Evolutionary conservation across 2,329 filamentous ascomycete species (phyloP), one percentile per base, ranked within the genome.

Genomic region (Lachnellula subtilissima): DNA sequence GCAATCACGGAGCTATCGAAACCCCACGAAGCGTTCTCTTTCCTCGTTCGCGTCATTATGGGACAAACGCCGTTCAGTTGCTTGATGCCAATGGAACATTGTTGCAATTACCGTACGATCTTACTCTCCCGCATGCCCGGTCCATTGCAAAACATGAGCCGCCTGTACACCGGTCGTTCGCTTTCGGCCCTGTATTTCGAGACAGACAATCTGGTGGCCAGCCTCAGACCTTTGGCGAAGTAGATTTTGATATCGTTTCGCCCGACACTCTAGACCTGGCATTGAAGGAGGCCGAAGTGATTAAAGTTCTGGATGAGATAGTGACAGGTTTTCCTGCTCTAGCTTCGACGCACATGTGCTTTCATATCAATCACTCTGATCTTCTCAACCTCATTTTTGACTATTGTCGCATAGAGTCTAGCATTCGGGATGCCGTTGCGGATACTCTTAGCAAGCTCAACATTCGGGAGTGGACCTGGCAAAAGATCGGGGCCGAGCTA

Each of bases 191-290:
- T 36, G 91, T 97, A 1, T 97, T 91, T 69, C 84, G 94, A 42
- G 89, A 95, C 61, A 85, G 82, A 47, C 78, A 85, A 49, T 86
- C 85, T 54, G 91, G 90, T 7, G 89, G 90, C 2, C 89, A 96
- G 64, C 94, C 94, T 6, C 81, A 82, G 55, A 88, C 87, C 66
- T 88, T 90, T 69, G 88, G 89, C 9, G 94, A 97, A 69, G 92
- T 95, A 2, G 92, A 97, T 70, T 99, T 97, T 70, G 94, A 99
- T 72, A 91, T 99, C 57, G 82, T 96, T n/a, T 93, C 91, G 0
- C 82, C 84, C 46, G 86, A 92, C 64, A 87, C 87, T 1, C 73
- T 91, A 5, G 91, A 97, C 66, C 76, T 96, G 47, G 87, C 91
- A 1, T 72, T 97, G 54, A 95, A 96, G 67, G 94, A 99, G 72